Base-by-base conservation (phyloP, 2,329 filamentous ascomycete genomes). In the Berkeleyomyces rouxiae region DNA sequence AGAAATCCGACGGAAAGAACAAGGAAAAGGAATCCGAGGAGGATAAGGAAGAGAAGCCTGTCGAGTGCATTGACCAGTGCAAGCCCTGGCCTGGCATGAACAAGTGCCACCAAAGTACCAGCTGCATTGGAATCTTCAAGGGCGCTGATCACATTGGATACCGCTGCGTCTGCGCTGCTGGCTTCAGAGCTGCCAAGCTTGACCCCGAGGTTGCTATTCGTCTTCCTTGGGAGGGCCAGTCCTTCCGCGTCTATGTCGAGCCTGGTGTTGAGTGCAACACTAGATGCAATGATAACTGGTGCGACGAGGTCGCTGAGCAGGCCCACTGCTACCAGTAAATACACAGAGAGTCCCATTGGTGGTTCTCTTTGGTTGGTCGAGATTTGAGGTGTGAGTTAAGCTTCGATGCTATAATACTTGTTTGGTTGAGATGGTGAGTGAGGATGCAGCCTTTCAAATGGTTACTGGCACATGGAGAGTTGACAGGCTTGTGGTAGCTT, bases 161-260 rank as follows among this genome's bases (percentile, higher is more conserved):
- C 2, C 42, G 55, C 40, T 64, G 60, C 23, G 61, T 47, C 42
- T 64, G 60, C 51, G 46, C 57, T 13, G 55, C 40, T 5, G 63
- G 63, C 6, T 64, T 57, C 42, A 59, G 58, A 39, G 37, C 53
- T 9, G 4, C 9, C 3, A 16, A 51, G 16, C 31, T n/a, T 31
- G 31, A 16, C 11, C 47, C 47, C 23, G 6, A 51, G 11, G 33
- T 33, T 9, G 47, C 47, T 10, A 58, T 49, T 16, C 60, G 63
- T 40, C 47, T 65, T 7, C 61, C 57, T n/a, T 65, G 61, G 42
- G 6, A 7, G 3, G 58, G 63, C 1, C 60, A 62, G 7, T 46
- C 42, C 11, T 39, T 33, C 42, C 16, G 57, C 37, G 63, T 63
- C 37, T 43, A 55, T 31, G 61, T 65, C 23, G 13, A 40, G 13